Evolutionary conservation across 2,329 filamentous ascomycete species (phyloP).

Genomic region (Penicillium sp.): DNA sequence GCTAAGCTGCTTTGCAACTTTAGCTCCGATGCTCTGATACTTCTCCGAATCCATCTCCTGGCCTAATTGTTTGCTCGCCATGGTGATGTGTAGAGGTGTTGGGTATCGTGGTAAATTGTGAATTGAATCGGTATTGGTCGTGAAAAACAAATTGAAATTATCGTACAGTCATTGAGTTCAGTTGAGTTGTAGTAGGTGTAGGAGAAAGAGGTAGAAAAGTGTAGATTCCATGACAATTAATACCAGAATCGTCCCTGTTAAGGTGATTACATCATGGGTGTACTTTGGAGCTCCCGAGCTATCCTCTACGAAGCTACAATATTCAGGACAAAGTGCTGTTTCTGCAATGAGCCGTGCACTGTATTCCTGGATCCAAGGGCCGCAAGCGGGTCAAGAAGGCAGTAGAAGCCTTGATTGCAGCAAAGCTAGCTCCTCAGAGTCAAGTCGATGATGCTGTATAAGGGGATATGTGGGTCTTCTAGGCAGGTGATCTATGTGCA

Average conservation of each 20-base stretch:
- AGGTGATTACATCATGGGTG: conserved; percentile 23
- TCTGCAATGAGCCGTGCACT: not conserved
- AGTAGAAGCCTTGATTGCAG: conserved; percentile 5
- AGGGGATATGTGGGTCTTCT: conserved; percentile 6
- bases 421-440: not conserved
- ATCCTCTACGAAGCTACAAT: not conserved
- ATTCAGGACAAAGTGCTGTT: not conserved
- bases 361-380: conserved; percentile 8
- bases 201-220: not conserved
- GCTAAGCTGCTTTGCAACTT: conserved; percentile 18
- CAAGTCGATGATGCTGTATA: conserved; percentile 21
- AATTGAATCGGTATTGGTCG: conserved; percentile 2
- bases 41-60: conserved; percentile 9
- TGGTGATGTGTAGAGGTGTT: conserved; percentile 2
- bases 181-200: conserved; percentile 2
- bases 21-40: conserved; percentile 12
- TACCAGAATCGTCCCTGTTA: conserved; percentile 1
- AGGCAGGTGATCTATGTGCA: conserved; percentile 9
- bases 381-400: conserved; percentile 4
- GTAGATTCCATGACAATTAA: conserved; percentile 11
- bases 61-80: conserved; percentile 14
- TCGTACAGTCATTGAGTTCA: conserved; percentile 20
- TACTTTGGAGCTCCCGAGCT: conserved; percentile 6
- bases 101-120: not conserved
- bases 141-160: conserved; percentile 8